Conservation (phyloP, 2,329 filamentous ascomycete species). For the Arthrinium phaeospermum region DNA sequence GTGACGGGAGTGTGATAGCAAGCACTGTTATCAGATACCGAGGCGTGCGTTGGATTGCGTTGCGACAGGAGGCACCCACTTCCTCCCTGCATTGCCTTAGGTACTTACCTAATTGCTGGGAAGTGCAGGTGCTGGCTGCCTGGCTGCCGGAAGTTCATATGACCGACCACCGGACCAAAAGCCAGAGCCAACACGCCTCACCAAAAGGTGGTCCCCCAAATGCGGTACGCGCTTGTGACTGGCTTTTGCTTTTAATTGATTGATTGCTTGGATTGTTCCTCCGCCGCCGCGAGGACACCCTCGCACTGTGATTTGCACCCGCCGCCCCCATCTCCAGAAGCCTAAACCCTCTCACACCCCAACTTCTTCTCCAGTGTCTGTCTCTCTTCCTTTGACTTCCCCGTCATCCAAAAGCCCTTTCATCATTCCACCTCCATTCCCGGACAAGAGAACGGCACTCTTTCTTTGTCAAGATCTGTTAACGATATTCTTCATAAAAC, state of each 20-base stretch:
- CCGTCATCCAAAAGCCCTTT: neutral
- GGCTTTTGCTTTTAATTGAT: neutral
- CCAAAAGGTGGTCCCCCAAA: neutral
- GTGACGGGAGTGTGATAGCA: neutral
- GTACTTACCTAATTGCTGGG: neutral
- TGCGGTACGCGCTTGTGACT: constrained; percentile 2
- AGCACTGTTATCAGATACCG: constrained; percentile 7
- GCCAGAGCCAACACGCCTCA: neutral
- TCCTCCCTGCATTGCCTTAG: neutral
- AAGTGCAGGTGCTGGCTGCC: neutral
- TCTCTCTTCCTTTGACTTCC: neutral
- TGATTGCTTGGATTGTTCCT: neutral
- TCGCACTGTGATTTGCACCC: constrained; percentile 9
- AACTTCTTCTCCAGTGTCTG: neutral
- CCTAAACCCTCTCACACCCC: constrained; percentile 11
- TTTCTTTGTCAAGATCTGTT: constrained; percentile 6
- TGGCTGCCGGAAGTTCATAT: constrained; percentile 6
- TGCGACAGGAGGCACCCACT: neutral
- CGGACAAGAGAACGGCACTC: neutral
- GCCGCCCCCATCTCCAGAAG: neutral
- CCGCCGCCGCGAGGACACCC: neutral
- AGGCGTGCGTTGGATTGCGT: neutral
- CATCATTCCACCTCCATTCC: neutral
- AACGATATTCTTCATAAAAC: neutral
- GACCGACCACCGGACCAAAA: neutral